These are phyloP conservation scores for Gaultheria prostrata DNA, from an alignment of 148 eudicot genomes.

Conservation along the genomic window DNA sequence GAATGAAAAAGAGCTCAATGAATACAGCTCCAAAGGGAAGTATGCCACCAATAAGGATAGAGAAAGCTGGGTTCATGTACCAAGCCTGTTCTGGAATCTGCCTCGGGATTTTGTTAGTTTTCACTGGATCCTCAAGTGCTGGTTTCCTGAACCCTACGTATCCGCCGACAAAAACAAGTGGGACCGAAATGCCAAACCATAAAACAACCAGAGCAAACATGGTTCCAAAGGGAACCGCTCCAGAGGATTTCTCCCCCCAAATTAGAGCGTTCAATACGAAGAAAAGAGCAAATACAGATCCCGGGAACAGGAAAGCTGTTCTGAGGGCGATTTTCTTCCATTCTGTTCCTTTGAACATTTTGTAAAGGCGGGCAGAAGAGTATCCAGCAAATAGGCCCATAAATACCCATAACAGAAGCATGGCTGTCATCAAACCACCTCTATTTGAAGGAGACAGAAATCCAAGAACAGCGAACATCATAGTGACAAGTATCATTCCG, in stretches of 20 bases:
- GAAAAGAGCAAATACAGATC: constrained; percentile 34
- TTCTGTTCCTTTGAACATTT: constrained; percentile 53
- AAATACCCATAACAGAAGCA: constrained; percentile 50
- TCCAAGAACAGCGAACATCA: constrained; percentile 52
- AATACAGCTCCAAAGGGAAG: constrained; percentile 62
- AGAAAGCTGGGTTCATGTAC: constrained; percentile 55
- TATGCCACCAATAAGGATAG: constrained; percentile 50
- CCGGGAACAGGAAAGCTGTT: constrained; percentile 52
- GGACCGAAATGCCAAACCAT: constrained; percentile 57
- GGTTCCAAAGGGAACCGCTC: constrained; percentile 59
- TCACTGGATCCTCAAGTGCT: constrained; percentile 50
- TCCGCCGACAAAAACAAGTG: constrained; percentile 52
- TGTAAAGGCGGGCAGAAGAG: constrained; percentile 42
- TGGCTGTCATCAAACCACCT: constrained; percentile 56
- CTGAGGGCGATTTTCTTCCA: constrained; percentile 48
- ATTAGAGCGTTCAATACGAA: constrained; percentile 46
- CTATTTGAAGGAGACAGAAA: constrained; percentile 57
- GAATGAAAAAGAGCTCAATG: constrained; percentile 55
- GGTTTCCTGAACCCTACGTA: constrained; percentile 48
- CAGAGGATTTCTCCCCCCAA: constrained; percentile 57
- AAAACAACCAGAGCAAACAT: constrained; percentile 53
- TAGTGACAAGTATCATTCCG: constrained; percentile 46
- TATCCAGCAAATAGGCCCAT: constrained; percentile 59
- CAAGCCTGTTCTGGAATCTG: constrained; percentile 59
- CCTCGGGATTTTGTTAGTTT: constrained; percentile 51